A percentile compares a stretch with the other conserved stretches of the same genome.
These are phyloP conservation scores for Yamagishiella unicocca DNA, from an alignment of 139 green algal species.

Conservation along the genomic window DNA sequence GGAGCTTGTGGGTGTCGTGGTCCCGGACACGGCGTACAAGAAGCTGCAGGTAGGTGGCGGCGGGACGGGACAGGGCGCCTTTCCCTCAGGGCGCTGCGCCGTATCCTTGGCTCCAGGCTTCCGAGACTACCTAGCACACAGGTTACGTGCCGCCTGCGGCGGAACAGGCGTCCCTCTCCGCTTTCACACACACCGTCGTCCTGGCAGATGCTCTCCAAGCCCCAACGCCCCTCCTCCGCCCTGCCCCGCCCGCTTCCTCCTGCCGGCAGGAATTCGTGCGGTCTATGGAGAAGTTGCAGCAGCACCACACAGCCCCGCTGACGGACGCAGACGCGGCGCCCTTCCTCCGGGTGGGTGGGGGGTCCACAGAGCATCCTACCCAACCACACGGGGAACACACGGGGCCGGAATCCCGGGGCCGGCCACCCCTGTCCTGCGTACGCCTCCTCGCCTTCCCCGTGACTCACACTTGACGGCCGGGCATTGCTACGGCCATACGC, in stretches of 20 bases:
- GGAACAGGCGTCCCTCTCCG: not conserved
- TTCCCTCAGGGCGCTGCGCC: not conserved
- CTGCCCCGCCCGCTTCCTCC: too few relatives aligned
- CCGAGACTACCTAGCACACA: not conserved
- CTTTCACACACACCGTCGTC: too few relatives aligned
- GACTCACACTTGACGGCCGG: too few relatives aligned
- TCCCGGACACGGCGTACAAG: conserved; percentile 12
- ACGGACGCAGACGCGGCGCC: not conserved
- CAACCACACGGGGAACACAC: not conserved
- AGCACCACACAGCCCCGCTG: not conserved
- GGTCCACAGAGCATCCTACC: not conserved
- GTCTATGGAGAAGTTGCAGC: not conserved
- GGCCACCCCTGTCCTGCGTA: not conserved
- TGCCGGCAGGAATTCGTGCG: conserved; percentile 9
- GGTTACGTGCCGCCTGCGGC: not conserved
- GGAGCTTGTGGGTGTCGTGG: not conserved
- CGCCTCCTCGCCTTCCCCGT: too few relatives aligned
- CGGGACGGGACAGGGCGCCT: not conserved
- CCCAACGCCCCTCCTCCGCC: too few relatives aligned
- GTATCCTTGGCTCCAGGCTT: not conserved
- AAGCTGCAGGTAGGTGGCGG: conserved; percentile 1
- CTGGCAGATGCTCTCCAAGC: too few relatives aligned
- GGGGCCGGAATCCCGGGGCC: too few relatives aligned
- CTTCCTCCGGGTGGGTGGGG: not conserved
- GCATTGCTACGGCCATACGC: too few relatives aligned